A percentile compares a stretch with the other conserved stretches of the same genome.
Evolutionary conservation across 805 yeast species (phyloP).

Genomic region (Candida ponderosae): DNA sequence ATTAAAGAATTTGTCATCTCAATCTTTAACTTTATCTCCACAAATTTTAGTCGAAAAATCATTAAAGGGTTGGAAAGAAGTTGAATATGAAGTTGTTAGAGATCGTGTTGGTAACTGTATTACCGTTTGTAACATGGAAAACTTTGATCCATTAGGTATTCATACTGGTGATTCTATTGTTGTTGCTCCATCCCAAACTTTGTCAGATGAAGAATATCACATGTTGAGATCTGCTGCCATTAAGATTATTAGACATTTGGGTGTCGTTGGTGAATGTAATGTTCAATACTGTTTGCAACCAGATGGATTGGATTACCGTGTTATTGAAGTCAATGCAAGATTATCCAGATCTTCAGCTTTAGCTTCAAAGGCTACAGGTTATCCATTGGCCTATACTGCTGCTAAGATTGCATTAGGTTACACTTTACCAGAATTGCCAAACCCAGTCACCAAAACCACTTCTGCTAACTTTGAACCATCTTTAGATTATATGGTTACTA

Average conservation of each 20-base stretch:
- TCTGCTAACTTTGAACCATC: constrained; percentile 97
- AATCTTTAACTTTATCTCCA: constrained; percentile 83
- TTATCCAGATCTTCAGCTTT: constrained; percentile 94
- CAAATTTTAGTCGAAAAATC: constrained; percentile 96
- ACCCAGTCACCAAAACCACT: constrained; percentile 93
- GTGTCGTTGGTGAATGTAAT: constrained; percentile 99
- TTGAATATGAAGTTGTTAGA: constrained; percentile 96
- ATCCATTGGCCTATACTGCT: constrained; percentile 97
- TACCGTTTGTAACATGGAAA: constrained; percentile 98
- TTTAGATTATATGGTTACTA: constrained; percentile 91
- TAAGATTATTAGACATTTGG: constrained; percentile 93
- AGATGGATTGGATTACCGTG: constrained; percentile 90
- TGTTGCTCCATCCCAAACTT: constrained; percentile 96
- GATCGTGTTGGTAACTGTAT: constrained; percentile 96
- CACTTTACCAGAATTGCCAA: constrained; percentile 91
- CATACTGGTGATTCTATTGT: constrained; percentile 99
- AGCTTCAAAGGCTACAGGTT: constrained; percentile 98
- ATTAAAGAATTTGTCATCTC: constrained; percentile 80
- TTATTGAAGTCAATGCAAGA: constrained; percentile 96
- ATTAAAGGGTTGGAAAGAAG: constrained; percentile 98
- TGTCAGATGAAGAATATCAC: constrained; percentile 95
- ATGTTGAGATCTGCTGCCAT: constrained; percentile 97
- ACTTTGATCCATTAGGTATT: constrained; percentile 95
- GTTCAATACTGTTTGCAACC: constrained; percentile 96
- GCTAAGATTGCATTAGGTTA: constrained; percentile 94